Conservation (phyloP, 106 monocot genomes). For the Ottelia alismoides region DNA sequence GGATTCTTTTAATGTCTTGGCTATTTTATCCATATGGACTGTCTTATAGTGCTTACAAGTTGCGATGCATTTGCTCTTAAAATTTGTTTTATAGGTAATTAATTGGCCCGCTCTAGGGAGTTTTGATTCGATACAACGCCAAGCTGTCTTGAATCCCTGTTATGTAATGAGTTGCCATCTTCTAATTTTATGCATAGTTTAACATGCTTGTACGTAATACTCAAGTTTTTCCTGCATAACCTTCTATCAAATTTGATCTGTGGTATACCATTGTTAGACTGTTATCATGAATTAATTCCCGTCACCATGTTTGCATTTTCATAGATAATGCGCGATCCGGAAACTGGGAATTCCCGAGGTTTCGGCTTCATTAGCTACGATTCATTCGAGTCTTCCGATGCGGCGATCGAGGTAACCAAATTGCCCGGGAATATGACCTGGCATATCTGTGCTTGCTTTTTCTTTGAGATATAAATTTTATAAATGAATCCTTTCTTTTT, state of each 20-base stretch:
- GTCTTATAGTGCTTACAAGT: too few relatives aligned
- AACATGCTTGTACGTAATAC: neutral
- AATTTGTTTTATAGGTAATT: too few relatives aligned
- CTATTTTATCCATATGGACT: too few relatives aligned
- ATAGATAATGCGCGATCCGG: slow-evolving; percentile 96
- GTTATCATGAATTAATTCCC: neutral
- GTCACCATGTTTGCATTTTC: neutral
- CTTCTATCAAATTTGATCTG: neutral
- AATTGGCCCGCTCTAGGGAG: too few relatives aligned
- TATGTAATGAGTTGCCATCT: neutral
- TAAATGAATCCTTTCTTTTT: slow-evolving; percentile 1
- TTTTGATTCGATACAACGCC: too few relatives aligned
- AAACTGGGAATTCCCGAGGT: slow-evolving; percentile 89
- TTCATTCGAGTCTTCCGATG: slow-evolving; percentile 92
- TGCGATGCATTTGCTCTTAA: too few relatives aligned
- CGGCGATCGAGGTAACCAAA: slow-evolving; percentile 85
- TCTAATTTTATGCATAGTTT: neutral
- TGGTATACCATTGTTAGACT: neutral
- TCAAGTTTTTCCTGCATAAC: neutral
- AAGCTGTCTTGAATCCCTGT: too few relatives aligned
- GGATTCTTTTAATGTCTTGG: too few relatives aligned
- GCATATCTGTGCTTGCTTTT: neutral
- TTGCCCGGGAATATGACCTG: too few relatives aligned
- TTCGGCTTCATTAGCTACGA: slow-evolving; percentile 98
- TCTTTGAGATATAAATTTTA: neutral